Percentiles rank a stretch among this genome's conserved stretches.
Evolutionary conservation across 202 grass and related monocot genomes (phyloP).

Genomic region (Carex sylvatica): DNA sequence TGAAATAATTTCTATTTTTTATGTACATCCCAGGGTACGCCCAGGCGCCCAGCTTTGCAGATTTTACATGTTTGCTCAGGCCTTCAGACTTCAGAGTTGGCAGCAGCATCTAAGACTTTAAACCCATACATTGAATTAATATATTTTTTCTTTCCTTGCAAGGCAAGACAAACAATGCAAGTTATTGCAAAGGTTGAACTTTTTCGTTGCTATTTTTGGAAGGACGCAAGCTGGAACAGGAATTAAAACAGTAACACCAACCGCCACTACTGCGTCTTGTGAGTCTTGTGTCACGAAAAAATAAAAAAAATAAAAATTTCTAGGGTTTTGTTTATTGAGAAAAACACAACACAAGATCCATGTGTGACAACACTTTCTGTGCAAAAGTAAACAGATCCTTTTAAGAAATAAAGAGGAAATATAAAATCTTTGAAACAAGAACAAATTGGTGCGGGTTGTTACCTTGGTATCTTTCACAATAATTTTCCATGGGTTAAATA

Average conservation of each 20-base stretch:
- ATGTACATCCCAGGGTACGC: not conserved
- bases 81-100: not conserved
- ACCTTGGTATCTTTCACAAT: not conserved
- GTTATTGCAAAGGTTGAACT: not conserved
- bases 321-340: not conserved
- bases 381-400: not conserved
- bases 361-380: not conserved
- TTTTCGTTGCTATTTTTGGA: not conserved
- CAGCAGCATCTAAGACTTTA: not conserved
- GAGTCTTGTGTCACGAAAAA: not conserved
- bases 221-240: not conserved
- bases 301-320: not conserved
- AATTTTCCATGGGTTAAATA: not conserved
- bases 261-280: not conserved
- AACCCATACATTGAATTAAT: not conserved
- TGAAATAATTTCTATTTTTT: not conserved
- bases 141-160: not conserved
- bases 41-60: not conserved
- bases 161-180: not conserved
- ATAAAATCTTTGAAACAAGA: not conserved
- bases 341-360: not conserved
- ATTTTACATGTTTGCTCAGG: not conserved
- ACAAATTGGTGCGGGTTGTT: not conserved
- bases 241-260: not conserved
- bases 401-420: not conserved